Percentiles rank a stretch among this genome's conserved stretches.
Evolutionary conservation across 768 basidiomycete species (phyloP).

Genomic region (Pulveroboletus sp.): DNA sequence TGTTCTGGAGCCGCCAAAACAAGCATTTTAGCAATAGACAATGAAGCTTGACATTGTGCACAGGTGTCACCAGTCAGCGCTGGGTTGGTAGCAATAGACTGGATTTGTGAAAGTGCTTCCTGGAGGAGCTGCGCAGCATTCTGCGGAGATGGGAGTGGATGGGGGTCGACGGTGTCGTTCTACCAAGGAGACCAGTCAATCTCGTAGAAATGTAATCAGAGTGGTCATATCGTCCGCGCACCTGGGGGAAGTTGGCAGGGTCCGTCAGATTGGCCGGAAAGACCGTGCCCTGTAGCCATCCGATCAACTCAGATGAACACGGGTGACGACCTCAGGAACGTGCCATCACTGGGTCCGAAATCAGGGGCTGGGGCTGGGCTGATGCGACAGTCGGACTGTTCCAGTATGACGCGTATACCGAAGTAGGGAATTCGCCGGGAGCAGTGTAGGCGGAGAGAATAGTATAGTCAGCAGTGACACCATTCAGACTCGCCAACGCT

Average conservation of each 20-base stretch:
- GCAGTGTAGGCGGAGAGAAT: slow-evolving; percentile 46
- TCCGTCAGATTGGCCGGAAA: slow-evolving; percentile 58
- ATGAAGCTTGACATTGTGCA: slow-evolving; percentile 35
- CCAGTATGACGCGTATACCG: slow-evolving; percentile 56
- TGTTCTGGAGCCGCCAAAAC: slow-evolving; percentile 38
- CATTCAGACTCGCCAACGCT: slow-evolving; percentile 1
- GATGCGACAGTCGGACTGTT: slow-evolving; percentile 66
- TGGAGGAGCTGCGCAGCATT: slow-evolving; percentile 34
- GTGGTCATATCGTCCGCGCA: slow-evolving; percentile 4
- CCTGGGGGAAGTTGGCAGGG: slow-evolving; percentile 53
- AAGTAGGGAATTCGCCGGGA: slow-evolving; percentile 59
- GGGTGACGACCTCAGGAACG: slow-evolving; percentile 9
- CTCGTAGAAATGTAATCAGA: background rate
- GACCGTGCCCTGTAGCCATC: slow-evolving; percentile 40
- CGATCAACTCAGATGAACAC: background rate
- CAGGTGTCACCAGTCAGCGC: slow-evolving; percentile 35
- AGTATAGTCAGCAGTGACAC: slow-evolving; percentile 6
- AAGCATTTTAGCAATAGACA: slow-evolving; percentile 41
- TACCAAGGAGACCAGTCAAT: slow-evolving; percentile 7
- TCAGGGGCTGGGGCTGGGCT: slow-evolving; percentile 64
- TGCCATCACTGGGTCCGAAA: slow-evolving; percentile 65
- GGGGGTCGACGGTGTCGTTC: slow-evolving; percentile 43
- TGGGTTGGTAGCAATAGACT: slow-evolving; percentile 36
- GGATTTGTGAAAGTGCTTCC: slow-evolving; percentile 36
- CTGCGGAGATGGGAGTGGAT: slow-evolving; percentile 37